A percentile compares a stretch with the other conserved stretches of the same genome.
These are phyloP conservation scores for Plenodomus biglobosus DNA, from an alignment of 2,329 filamentous ascomycete genomes.

Conservation along the genomic window DNA sequence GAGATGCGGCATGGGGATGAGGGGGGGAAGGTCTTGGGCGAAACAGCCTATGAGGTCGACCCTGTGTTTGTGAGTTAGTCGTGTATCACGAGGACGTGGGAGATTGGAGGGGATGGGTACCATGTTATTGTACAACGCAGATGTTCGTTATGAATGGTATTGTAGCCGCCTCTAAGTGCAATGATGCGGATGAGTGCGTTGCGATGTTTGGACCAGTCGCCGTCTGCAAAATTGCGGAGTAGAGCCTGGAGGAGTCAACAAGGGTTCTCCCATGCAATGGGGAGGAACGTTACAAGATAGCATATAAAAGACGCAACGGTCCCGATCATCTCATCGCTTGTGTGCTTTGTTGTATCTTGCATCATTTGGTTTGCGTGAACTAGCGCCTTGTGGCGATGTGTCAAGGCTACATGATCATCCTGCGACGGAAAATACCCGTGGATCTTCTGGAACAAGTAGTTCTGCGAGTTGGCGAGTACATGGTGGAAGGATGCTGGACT, in stretches of 20 bases:
- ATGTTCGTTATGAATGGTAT: constrained; percentile 22
- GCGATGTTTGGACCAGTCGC: constrained; percentile 27
- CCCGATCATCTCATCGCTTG: constrained; percentile 23
- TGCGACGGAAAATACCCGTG: constrained; percentile 22
- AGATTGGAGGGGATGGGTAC: constrained; percentile 15
- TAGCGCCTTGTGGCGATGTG: constrained; percentile 27
- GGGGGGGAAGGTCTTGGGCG: constrained; percentile 31
- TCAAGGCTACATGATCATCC: constrained; percentile 24
- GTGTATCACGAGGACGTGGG: no score
- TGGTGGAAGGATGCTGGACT: constrained; percentile 26
- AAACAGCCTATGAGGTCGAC: constrained; percentile 32
- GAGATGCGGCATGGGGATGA: constrained; percentile 24
- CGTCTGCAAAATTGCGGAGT: constrained; percentile 21
- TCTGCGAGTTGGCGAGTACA: constrained; percentile 32
- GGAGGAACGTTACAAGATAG: constrained; percentile 23
- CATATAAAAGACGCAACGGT: constrained; percentile 29
- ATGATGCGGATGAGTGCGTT: constrained; percentile 27
- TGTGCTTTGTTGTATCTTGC: constrained; percentile 23
- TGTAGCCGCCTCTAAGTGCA: constrained; percentile 26
- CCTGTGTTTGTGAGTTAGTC: no score
- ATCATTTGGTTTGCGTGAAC: constrained; percentile 20
- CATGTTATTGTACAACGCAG: constrained; percentile 35
- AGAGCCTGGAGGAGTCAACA: constrained; percentile 12
- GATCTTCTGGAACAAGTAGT: constrained; percentile 25
- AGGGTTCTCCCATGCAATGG: not conserved